Percentiles rank a stretch among this genome's conserved stretches.
Evolutionary conservation across 345 rosid genomes (phyloP).

Genomic region (Acer negundo): DNA sequence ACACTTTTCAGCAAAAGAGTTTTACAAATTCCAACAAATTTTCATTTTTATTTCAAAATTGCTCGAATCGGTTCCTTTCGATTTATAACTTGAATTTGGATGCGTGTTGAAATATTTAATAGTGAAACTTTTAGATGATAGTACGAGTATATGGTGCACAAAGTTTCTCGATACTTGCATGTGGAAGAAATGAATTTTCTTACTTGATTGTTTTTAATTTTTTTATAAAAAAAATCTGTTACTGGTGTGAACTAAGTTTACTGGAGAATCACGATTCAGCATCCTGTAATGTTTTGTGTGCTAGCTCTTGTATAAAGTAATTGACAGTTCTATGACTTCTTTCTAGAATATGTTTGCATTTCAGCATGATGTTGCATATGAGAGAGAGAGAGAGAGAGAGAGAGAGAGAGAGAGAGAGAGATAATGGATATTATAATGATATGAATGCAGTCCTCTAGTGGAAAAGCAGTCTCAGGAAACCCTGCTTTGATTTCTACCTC

Average conservation of each 20-base stretch:
- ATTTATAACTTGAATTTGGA: background rate
- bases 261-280: background rate
- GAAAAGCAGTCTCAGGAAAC: slow-evolving; percentile 11
- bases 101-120: background rate
- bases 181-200: background rate
- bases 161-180: background rate
- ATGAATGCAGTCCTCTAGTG: slow-evolving; percentile 35
- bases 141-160: background rate
- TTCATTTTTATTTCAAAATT: no score
- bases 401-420: background rate
- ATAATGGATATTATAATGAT: slow-evolving; percentile 11
- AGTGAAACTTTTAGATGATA: background rate
- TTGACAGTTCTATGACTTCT: background rate
- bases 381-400: background rate
- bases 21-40: no score
- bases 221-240: background rate
- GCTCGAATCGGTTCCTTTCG: no score
- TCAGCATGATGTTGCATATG: background rate
- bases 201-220: background rate
- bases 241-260: background rate
- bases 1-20: no score
- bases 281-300: background rate
- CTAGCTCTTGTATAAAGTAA: background rate
- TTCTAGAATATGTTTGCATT: background rate
- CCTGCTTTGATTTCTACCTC: slow-evolving; percentile 17